phyloP scores from a whole-genome alignment of 805 yeast genomes.

The Komagataella populi region DNA sequence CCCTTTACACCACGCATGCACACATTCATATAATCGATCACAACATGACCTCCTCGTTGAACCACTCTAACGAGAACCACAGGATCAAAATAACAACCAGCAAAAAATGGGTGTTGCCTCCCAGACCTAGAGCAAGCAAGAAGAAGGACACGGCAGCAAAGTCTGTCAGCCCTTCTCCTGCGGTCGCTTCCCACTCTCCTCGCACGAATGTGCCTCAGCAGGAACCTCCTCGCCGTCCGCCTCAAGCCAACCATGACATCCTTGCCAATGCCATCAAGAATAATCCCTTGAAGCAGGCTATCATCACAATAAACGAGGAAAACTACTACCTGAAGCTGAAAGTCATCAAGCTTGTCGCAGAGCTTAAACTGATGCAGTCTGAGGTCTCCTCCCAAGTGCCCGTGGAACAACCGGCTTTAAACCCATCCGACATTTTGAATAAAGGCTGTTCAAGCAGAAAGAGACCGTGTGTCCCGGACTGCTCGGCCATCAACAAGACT shows the following conservation, averaged over 20 bases:
- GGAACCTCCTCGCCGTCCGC: not conserved
- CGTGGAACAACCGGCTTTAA: not conserved
- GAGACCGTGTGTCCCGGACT: not conserved
- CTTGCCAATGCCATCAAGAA: not conserved
- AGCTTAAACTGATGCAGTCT: conserved; percentile 21
- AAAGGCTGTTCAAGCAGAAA: not conserved
- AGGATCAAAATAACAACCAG: conserved; percentile 37
- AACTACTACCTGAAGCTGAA: conserved; percentile 28
- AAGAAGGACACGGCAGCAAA: conserved; percentile 13
- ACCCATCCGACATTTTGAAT: not conserved
- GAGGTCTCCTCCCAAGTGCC: conserved; percentile 4
- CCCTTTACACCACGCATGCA: not conserved
- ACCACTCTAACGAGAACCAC: not conserved
- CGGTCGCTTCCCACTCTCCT: not conserved
- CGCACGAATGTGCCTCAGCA: not conserved
- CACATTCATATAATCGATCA: not conserved
- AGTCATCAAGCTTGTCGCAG: conserved; percentile 28
- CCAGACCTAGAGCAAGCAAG: conserved; percentile 67
- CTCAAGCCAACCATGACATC: not conserved
- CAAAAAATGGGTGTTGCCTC: conserved; percentile 75
- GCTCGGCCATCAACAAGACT: not conserved
- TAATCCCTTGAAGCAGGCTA: conserved; percentile 22
- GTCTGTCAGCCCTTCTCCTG: not conserved
- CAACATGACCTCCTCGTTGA: not conserved
- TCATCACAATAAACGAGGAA: conserved; percentile 29